Evolutionary conservation across 495 filamentous ascomycete genomes (phyloP).

Genomic region (Penicillium diatomitis): DNA sequence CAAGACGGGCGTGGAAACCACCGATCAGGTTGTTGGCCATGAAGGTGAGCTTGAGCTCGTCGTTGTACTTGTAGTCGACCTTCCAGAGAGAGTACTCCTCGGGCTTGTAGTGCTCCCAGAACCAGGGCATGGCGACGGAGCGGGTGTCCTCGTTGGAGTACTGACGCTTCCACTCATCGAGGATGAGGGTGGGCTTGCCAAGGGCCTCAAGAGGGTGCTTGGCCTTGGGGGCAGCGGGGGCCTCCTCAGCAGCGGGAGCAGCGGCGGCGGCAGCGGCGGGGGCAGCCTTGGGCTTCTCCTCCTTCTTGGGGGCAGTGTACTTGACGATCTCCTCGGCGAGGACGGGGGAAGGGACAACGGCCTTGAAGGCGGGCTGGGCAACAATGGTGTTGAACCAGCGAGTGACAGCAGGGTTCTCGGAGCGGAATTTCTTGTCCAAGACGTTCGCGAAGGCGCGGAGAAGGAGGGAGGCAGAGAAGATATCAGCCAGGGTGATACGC

Average conservation of each 20-base stretch:
- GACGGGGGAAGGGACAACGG: constrained; percentile 59
- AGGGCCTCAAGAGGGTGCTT: constrained; percentile 95
- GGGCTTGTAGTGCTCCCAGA: constrained; percentile 91
- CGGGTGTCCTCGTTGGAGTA: constrained; percentile 97
- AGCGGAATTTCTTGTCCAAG: constrained; percentile 36
- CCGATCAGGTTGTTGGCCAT: constrained; percentile 96
- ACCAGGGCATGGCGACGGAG: constrained; percentile 79
- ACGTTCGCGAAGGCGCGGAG: constrained; percentile 22
- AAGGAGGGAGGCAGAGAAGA: constrained; percentile 70
- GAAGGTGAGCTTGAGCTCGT: constrained; percentile 93
- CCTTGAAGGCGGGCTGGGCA: constrained; percentile 84
- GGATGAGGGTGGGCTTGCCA: constrained; percentile 63
- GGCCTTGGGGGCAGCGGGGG: constrained; percentile 68
- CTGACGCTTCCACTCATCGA: constrained; percentile 97
- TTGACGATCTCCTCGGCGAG: constrained; percentile 81
- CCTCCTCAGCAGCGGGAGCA: constrained; percentile 55
- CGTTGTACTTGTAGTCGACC: constrained; percentile 94
- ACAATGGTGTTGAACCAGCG: constrained; percentile 92
- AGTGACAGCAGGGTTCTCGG: constrained; percentile 68
- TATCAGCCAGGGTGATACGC: constrained; percentile 90
- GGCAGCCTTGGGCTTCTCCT: constrained; percentile 56
- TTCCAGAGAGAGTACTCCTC: constrained; percentile 93
- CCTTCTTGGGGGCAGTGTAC: constrained; percentile 87
- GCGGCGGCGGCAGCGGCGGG: constrained; percentile 46
- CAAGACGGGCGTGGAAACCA: constrained; percentile 95